Percentiles rank a stretch among this genome's conserved stretches.
Conservation (phyloP, 2,329 filamentous ascomycete genomes). For the Epichloe hybrida region DNA sequence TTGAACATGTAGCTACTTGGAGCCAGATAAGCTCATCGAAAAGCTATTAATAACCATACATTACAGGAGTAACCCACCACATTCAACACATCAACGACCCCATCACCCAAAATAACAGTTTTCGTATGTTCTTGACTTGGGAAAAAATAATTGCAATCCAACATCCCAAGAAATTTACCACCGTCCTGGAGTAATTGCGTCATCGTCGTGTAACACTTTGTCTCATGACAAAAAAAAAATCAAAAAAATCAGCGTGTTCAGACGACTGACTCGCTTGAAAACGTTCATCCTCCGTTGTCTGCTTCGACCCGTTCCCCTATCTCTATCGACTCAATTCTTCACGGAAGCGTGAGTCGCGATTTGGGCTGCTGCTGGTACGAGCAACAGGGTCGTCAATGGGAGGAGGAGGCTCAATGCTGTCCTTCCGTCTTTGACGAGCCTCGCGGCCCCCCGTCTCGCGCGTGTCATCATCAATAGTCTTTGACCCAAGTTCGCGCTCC, state of each 20-base stretch:
- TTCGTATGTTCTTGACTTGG: neutral
- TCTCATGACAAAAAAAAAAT: too few relatives aligned
- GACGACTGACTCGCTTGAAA: too few relatives aligned
- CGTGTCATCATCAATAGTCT: slow-evolving; percentile 7
- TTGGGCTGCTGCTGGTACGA: slow-evolving; percentile 36
- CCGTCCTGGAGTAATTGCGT: neutral
- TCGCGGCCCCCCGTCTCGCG: slow-evolving; percentile 6
- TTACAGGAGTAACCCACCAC: neutral
- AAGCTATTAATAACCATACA: neutral
- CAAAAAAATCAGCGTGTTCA: too few relatives aligned
- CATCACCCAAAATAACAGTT: neutral
- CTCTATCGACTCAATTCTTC: slow-evolving; percentile 34
- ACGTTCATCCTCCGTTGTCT: too few relatives aligned
- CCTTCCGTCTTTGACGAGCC: slow-evolving; percentile 4
- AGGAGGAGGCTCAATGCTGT: slow-evolving; percentile 24
- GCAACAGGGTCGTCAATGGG: slow-evolving; percentile 19
- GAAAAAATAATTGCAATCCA: neutral
- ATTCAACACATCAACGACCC: neutral
- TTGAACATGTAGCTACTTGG: too few relatives aligned
- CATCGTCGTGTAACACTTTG: neutral
- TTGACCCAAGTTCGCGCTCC: slow-evolving; percentile 22
- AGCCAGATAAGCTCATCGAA: neutral
- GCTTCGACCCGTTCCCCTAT: neutral
- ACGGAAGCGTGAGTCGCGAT: slow-evolving; percentile 43
- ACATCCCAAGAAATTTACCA: neutral